Evolutionary conservation across 2,329 filamentous ascomycete species (phyloP).

Genomic region (Cladosporium sp.): DNA sequence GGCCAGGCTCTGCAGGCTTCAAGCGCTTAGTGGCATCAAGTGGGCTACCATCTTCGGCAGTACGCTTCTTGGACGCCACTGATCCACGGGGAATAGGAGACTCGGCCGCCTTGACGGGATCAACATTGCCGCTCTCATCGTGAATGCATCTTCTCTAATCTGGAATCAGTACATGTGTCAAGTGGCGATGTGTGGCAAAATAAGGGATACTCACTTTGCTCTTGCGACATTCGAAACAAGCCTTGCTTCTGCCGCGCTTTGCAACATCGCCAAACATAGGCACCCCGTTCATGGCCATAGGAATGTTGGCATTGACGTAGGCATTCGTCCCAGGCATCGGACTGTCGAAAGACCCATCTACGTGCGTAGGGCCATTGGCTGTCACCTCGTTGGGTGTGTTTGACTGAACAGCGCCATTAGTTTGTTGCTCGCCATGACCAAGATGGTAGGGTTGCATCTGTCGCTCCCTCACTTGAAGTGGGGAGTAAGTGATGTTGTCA

Average conservation of each 20-base stretch:
- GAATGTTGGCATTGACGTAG: slow-evolving; percentile 32
- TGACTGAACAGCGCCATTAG: slow-evolving; percentile 12
- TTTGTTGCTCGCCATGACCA: slow-evolving; percentile 9
- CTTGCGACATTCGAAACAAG: slow-evolving; percentile 63
- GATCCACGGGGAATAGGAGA: slow-evolving; percentile 56
- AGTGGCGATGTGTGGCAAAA: slow-evolving; percentile 10
- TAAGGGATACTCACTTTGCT: slow-evolving; percentile 39
- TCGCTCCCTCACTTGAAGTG: slow-evolving; percentile 8
- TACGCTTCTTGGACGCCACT: slow-evolving; percentile 52
- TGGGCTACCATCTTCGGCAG: slow-evolving; percentile 34
- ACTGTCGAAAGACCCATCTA: slow-evolving; percentile 12
- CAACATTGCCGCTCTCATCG: slow-evolving; percentile 60
- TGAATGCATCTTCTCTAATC: slow-evolving; percentile 61
- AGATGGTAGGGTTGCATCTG: slow-evolving; percentile 7
- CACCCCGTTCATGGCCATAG: slow-evolving; percentile 53
- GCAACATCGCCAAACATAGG: slow-evolving; percentile 49
- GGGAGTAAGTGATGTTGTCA: slow-evolving; percentile 26
- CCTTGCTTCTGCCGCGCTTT: slow-evolving; percentile 51
- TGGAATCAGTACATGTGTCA: slow-evolving; percentile 16
- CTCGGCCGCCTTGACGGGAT: slow-evolving; percentile 61
- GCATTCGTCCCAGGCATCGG: slow-evolving; percentile 30
- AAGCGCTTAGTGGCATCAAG: slow-evolving; percentile 23
- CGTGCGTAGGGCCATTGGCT: neutral
- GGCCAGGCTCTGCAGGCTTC: slow-evolving; percentile 16
- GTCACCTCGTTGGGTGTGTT: slow-evolving; percentile 8